Base-by-base conservation (phyloP, 306 rosid genomes). In the Malus orientalis region DNA sequence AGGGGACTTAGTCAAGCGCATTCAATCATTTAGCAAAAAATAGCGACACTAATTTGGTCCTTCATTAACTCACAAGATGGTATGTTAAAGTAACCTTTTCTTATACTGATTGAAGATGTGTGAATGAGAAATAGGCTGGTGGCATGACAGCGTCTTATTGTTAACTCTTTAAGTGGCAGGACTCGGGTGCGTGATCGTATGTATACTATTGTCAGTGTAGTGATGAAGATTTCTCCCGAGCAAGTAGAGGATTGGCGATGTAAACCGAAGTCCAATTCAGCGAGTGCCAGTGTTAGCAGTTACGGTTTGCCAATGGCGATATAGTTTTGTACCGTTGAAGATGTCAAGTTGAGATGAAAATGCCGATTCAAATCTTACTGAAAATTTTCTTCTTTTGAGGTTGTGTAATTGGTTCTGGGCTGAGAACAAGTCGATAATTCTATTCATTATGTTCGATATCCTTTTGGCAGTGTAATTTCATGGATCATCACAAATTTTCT, bases 371-470 rank as follows among this genome's bases (percentile, higher is more conserved):
- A 77, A 76, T 74, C 74, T 76, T 69, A 79, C 84, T 79, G 73
- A 67, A 78, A 66, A 72, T 81, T 77, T 81, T 73, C 76, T 76
- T 80, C 84, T 57, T 76, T 70, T 27, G 90, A 88, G 91, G 96
- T 85, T 77, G 75, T 80, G 75, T 83, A 63, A 74, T 81, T 84
- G 77, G 84, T 79, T 79, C 36, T 74, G 71, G 63, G 88, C 73
- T 82, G 90, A 87, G 92, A 84, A 84, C 33, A 47, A 79, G 71
- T 84, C 80, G 67, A 87, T 81, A 87, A 85, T 89, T 81, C 66
- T 82, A 83, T 88, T 87, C 87, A 66, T 84, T 85, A 75, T 89
- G 90, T 90, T 88, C 76, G 74, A 90, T 86, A 82, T 84, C 75
- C 73, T 83, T 84, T 81, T 70, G 81, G 86, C 73, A 29, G 16